These are phyloP conservation scores for Phaseolus coccineus DNA, from an alignment of 331 rosid species.

Conservation along the genomic window DNA sequence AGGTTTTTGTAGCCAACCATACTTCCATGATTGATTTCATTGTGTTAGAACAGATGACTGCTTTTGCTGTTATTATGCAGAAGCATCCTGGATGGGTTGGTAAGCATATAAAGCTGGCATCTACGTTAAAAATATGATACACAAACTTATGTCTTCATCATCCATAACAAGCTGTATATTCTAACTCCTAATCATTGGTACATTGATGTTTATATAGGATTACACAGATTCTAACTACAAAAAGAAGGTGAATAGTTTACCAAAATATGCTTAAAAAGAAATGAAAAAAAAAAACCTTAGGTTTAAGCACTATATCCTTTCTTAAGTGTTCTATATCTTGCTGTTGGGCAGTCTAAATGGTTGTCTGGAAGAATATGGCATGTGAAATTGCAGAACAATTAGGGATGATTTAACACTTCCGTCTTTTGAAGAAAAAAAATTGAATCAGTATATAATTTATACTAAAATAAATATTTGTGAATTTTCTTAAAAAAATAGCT, in stretches of 20 bases:
- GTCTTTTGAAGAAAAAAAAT: too few relatives aligned
- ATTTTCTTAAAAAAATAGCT: slow-evolving; percentile 28
- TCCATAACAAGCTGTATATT: slow-evolving; percentile 33
- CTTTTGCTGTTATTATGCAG: slow-evolving; percentile 98
- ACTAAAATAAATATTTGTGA: not conserved
- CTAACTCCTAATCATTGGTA: not conserved
- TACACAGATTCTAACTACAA: slow-evolving; percentile 26
- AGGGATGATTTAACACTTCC: slow-evolving; percentile 7
- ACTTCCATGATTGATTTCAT: slow-evolving; percentile 99
- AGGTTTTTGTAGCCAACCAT: slow-evolving; percentile 98
- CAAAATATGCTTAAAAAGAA: not conserved
- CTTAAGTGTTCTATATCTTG: slow-evolving; percentile 3
- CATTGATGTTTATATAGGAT: not conserved
- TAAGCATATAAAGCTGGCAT: slow-evolving; percentile 51
- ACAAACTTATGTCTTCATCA: not conserved
- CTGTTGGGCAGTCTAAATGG: slow-evolving; percentile 19
- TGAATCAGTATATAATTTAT: slow-evolving; percentile 29
- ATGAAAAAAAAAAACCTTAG: not conserved
- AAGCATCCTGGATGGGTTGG: slow-evolving; percentile 99
- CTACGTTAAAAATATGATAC: not conserved
- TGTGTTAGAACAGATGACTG: slow-evolving; percentile 98
- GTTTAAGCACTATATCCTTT: slow-evolving; percentile 14
- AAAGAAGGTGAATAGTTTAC: slow-evolving; percentile 23
- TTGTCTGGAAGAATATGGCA: slow-evolving; percentile 15
- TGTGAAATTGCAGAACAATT: not conserved